Evolutionary conservation across 2,329 filamentous ascomycete species (phyloP).

Genomic region (Aspergillus sp.): DNA sequence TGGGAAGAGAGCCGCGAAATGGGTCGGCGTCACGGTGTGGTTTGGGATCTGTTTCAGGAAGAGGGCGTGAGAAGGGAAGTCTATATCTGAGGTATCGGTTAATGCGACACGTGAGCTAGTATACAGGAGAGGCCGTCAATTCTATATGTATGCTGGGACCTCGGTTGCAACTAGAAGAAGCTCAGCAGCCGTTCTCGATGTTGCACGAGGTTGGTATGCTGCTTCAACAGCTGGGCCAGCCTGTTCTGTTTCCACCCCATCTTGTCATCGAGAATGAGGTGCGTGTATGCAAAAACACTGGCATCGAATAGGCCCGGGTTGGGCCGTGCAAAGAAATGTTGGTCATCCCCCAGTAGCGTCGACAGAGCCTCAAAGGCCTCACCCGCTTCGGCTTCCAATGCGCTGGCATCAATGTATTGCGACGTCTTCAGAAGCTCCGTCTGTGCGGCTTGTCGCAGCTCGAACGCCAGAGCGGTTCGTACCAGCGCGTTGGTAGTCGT

Average conservation of each 20-base stretch:
- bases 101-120: constrained; percentile 5
- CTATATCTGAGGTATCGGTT: constrained; percentile 6
- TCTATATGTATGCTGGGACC: neutral
- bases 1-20: constrained; percentile 62
- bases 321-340: constrained; percentile 59
- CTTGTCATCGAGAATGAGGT: constrained; percentile 67
- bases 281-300: constrained; percentile 83
- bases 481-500: constrained; percentile 62
- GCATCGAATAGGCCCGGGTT: constrained; percentile 79
- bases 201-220: constrained; percentile 60
- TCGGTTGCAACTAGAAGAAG: constrained; percentile 44
- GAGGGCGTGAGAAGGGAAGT: constrained; percentile 8
- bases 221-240: constrained; percentile 56
- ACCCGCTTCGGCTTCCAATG: constrained; percentile 59
- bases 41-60: constrained; percentile 50
- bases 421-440: constrained; percentile 67
- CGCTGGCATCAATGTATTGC: constrained; percentile 52
- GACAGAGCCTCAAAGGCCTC: constrained; percentile 63
- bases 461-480: constrained; percentile 58
- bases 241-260: constrained; percentile 64
- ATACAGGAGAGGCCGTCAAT: constrained; percentile 9
- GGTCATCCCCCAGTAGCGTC: constrained; percentile 53
- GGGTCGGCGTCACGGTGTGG: constrained; percentile 58
- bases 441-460: constrained; percentile 71
- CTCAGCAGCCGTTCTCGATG: constrained; percentile 61